A percentile compares a stretch with the other conserved stretches of the same genome.
phyloP scores from a whole-genome alignment of 495 filamentous ascomycete genomes.

The Podospora fimiseda region DNA sequence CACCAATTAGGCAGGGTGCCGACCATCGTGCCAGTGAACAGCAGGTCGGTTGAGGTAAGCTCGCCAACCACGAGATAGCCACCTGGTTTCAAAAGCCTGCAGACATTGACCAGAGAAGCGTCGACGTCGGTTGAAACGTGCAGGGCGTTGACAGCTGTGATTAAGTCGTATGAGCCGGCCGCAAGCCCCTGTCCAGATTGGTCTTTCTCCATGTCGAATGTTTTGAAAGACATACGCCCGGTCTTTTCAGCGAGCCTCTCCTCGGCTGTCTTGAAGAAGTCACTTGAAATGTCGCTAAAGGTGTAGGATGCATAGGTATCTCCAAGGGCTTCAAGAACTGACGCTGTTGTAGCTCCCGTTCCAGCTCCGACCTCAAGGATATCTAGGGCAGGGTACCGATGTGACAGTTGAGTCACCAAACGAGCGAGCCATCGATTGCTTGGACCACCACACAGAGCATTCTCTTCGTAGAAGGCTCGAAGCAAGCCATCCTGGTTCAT shows the following conservation, averaged over 20 bases:
- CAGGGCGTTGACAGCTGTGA: background rate
- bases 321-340: constrained; percentile 18
- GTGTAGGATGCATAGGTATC: constrained; percentile 30
- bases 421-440: no score
- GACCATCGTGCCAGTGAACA: background rate
- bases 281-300: constrained; percentile 33
- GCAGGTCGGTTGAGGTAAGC: background rate
- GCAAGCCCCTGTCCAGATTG: background rate
- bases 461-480: background rate
- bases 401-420: background rate
- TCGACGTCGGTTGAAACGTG: background rate
- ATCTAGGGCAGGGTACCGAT: constrained; percentile 7
- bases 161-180: background rate
- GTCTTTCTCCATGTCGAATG: background rate
- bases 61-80: background rate
- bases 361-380: constrained; percentile 33
- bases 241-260: background rate
- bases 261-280: background rate
- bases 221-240: background rate
- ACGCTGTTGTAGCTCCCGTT: constrained; percentile 37
- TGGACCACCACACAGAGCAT: no score
- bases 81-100: background rate
- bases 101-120: background rate
- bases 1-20: background rate
- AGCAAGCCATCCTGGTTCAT: constrained; percentile 3